Conservation (phyloP, 371 early-diverging fungal genomes). For the Mucor lusitanicus region DNA sequence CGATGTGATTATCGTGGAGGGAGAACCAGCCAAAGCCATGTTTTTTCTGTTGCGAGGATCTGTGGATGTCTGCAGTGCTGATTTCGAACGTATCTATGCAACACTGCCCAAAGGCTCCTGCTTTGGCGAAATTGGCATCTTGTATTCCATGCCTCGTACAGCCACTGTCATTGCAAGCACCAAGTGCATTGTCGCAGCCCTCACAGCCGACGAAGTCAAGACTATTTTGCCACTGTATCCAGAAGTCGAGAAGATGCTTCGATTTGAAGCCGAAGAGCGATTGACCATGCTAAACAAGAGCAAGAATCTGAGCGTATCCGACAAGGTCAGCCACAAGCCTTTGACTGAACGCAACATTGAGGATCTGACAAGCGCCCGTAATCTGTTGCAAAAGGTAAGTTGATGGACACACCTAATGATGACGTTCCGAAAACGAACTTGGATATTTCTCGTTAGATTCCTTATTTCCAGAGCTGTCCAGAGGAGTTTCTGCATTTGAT, state of each 20-base stretch:
- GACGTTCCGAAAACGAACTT: background rate
- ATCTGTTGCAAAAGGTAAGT: conserved; percentile 37
- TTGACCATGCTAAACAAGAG: conserved; percentile 41
- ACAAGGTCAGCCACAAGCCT: conserved; percentile 17
- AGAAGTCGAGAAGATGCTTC: conserved; percentile 54
- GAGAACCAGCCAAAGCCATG: conserved; percentile 81
- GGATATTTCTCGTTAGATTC: conserved; percentile 35
- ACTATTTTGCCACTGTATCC: conserved; percentile 54
- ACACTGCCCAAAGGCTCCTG: conserved; percentile 72
- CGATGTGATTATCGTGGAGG: conserved; percentile 70
- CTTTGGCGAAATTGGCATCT: conserved; percentile 83
- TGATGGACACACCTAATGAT: background rate
- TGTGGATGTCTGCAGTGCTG: conserved; percentile 78
- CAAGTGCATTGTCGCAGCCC: conserved; percentile 67
- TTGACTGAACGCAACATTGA: conserved; percentile 26
- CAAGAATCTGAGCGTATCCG: conserved; percentile 4
- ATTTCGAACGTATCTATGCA: conserved; percentile 76
- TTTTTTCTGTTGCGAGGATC: conserved; percentile 82
- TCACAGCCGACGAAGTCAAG: conserved; percentile 63
- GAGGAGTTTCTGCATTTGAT: conserved; percentile 55
- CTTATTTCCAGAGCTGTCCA: conserved; percentile 52
- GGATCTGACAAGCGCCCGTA: conserved; percentile 28
- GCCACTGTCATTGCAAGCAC: conserved; percentile 78
- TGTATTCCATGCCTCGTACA: conserved; percentile 79
- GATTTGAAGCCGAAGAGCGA: conserved; percentile 63